Base-by-base conservation (phyloP, 2,329 filamentous ascomycete genomes). In the Beauveria varroae region DNA sequence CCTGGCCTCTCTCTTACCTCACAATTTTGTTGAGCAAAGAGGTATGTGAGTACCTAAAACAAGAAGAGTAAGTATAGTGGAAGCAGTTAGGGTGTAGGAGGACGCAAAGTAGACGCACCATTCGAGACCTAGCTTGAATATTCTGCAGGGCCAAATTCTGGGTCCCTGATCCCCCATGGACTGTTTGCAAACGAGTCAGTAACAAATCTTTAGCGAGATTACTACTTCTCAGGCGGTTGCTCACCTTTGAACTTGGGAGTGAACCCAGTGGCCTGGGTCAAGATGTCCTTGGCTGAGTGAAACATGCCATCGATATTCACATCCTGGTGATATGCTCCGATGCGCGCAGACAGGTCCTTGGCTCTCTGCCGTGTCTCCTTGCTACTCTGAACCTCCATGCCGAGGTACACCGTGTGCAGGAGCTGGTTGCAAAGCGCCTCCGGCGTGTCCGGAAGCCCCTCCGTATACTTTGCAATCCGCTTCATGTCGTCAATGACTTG, bases 321-420 rank as follows among this genome's bases (percentile, higher is more conserved):
- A 68, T 93, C 83, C 4, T 84, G 79, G 69, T 95, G 91, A 68
- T 91, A 86, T 18, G 83, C 79, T 3, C 89, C 90, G 57, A 93
- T 91, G 5, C 76, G 79, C 4, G 76, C 68, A 5, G 81, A 71
- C 0, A 93, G 78, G 0, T 81, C 78, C 68, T 82, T 82, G 1
- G 90, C 87, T 30, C 90, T 79, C 52, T 80, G 77, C 10, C 89
- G 77, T 0, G 89, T 92, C 65, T 91, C 87, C 47, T 76, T 74
- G 26, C 81, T 85, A 55, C 83, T 86, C 47, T 87, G 87, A 64
- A 88, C 84, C 65, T 79, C 75, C 68, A 86, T 92, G 12, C 88
- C 89, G 82, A 87, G 85, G 70, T 81, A 88, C 62, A 77, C 79
- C 2, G 69, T 71, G 44, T 68, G 66, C 7, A 74, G 66, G 3